Evolutionary conservation across 2,329 filamentous ascomycete species (phyloP).

Genomic region (Colletotrichum sp.): DNA sequence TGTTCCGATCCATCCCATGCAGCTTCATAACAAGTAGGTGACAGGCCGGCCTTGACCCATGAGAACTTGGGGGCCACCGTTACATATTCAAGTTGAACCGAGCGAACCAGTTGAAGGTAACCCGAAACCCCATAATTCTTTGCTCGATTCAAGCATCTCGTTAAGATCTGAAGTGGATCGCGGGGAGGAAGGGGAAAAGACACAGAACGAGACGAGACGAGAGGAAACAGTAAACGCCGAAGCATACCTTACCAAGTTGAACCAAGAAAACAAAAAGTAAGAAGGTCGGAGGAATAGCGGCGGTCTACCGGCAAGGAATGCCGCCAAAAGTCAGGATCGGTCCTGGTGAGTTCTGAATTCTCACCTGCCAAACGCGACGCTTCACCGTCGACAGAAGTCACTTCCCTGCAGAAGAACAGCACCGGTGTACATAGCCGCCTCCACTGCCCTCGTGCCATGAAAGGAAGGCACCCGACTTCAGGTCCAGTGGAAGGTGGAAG

Average conservation of each 20-base stretch:
- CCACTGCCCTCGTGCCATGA: neutral
- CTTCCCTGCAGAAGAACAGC: neutral
- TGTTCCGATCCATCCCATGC: conserved; percentile 7
- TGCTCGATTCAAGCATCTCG: conserved; percentile 20
- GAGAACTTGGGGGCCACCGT: neutral
- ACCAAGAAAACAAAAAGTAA: neutral
- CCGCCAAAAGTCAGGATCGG: neutral
- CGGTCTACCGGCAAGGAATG: conserved; percentile 8
- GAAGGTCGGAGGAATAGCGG: neutral
- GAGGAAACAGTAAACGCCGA: neutral
- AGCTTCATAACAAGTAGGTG: neutral
- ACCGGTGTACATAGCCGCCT: neutral
- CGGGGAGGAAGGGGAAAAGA: neutral
- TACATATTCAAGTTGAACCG: neutral
- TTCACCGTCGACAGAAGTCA: neutral
- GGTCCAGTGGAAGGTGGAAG: neutral
- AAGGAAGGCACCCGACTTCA: neutral
- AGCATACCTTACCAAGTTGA: neutral
- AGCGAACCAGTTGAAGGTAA: neutral
- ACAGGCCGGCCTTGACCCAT: neutral
- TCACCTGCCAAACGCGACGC: conserved; percentile 9
- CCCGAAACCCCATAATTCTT: conserved; percentile 6
- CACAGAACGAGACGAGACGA: neutral
- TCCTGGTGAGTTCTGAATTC: neutral
- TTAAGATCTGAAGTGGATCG: conserved; percentile 22